Evolutionary conservation across 2,329 filamentous ascomycete genomes (phyloP), one percentile per base, ranked within the genome.

Genomic region (Sarocladiaceae sp.): DNA sequence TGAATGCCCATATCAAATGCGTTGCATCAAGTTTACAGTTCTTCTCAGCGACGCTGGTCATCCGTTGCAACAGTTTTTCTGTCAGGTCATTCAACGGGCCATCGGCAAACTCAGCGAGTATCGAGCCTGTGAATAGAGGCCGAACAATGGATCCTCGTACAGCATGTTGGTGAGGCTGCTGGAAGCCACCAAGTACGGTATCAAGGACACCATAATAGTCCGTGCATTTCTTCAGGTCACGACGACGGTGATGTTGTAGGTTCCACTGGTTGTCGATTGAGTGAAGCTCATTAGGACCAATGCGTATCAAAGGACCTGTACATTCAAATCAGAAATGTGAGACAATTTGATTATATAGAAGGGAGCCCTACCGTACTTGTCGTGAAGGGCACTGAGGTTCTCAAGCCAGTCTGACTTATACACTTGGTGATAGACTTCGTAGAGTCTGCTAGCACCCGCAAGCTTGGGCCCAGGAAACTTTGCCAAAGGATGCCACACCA

Each of bases 211-310:
- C 56, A 10, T 58, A 58, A 15, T 58, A 58, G 25, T 57, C 55
- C 3, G 52, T 42, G 28, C 55, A 57, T 28, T 58, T 58, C 7
- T 46, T 10, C 2, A 57, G 51, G 25, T 58, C 56, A 1, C 53
- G 20, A 3, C 56, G 56, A 17, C 50, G 51, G 52, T 58, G 56
- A n/a, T 54, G 51, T n/a, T 54, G 40, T 8, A 58, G 33, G 29
- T 40, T 50, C 2, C 54, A 57, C 5, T 56, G 25, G 39, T 58
- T 54, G 20, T 58, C 56, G 20, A 36, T 22, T 26, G 56, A 57
- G 33, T 58, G 56, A 2, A 58, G 18, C 23, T 58, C 56, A 12
- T 56, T 58, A 3, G 56, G 56, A 3, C 55, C 55, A 3, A 58
- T 58, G 11, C 54, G 29, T 5, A 58, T 52, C 7, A 57, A 44